Conservation (phyloP, 371 early-diverging fungal species). For the Haplosporangium sp. region DNA sequence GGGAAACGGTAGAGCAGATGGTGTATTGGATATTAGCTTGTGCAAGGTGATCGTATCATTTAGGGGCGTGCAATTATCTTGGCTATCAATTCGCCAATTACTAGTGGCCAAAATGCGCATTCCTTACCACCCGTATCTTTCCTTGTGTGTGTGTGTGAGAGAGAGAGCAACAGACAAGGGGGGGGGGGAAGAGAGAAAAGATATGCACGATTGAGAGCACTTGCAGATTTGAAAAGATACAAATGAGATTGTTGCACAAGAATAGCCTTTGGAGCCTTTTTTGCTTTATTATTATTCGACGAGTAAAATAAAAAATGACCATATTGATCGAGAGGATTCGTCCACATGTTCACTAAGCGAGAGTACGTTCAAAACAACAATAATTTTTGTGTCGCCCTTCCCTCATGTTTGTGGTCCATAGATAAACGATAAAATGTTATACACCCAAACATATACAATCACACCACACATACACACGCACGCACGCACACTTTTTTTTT, state of each 20-base stretch:
- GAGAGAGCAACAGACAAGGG: not conserved
- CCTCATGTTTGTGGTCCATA: not conserved
- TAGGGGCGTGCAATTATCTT: conserved; percentile 10
- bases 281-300: not conserved
- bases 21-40: not conserved
- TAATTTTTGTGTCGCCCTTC: no score
- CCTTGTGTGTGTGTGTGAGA: not conserved
- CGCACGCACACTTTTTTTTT: no score
- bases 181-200: not conserved
- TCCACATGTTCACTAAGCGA: conserved; percentile 9
- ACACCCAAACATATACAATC: no score
- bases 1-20: not conserved
- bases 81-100: conserved; percentile 18
- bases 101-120: no score
- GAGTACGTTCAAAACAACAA: not conserved
- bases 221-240: not conserved
- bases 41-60: conserved; percentile 5
- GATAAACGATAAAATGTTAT: not conserved
- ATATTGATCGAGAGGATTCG: conserved; percentile 1
- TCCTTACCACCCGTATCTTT: conserved; percentile 5
- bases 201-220: conserved; percentile 13
- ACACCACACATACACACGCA: no score
- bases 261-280: not conserved
- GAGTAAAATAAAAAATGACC: not conserved
- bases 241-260: conserved; percentile 14